phyloP scores from a whole-genome alignment of 2,329 filamentous ascomycete genomes.

The Lasiodiplodia gonubiensis region DNA sequence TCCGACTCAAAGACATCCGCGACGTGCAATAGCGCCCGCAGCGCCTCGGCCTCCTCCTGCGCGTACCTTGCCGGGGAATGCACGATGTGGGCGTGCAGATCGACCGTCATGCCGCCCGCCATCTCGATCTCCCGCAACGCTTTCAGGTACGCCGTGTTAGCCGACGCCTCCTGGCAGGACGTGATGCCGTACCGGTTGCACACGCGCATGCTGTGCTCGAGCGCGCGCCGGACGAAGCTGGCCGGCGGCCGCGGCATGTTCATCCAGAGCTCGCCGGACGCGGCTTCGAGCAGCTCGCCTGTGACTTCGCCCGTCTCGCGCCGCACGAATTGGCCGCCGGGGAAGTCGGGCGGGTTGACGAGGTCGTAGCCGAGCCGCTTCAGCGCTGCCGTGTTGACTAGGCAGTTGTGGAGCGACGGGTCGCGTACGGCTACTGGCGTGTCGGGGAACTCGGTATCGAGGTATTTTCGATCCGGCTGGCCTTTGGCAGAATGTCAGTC shows the following conservation, averaged over 20 bases:
- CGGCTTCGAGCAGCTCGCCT: constrained; percentile 40
- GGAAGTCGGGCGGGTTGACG: constrained; percentile 33
- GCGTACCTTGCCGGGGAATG: not conserved
- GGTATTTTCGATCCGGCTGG: constrained; percentile 34
- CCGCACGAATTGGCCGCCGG: constrained; percentile 36
- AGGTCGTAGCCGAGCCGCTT: constrained; percentile 36
- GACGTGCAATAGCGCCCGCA: constrained; percentile 33
- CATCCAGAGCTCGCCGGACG: not conserved
- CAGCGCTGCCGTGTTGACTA: constrained; percentile 39
- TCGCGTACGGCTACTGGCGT: constrained; percentile 40
- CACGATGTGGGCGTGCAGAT: not conserved
- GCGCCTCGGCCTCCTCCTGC: not conserved
- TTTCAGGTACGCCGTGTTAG: not conserved
- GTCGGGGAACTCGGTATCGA: constrained; percentile 37
- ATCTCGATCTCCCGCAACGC: no score
- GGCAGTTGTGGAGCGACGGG: constrained; percentile 38
- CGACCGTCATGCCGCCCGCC: no score
- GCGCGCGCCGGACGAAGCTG: not conserved
- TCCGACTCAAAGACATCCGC: constrained; percentile 36
- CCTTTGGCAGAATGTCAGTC: not conserved
- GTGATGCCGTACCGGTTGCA: not conserved
- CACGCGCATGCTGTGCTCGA: not conserved
- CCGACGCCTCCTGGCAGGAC: not conserved
- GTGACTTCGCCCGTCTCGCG: constrained; percentile 37
- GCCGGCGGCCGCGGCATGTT: not conserved